These are phyloP conservation scores for Entomortierella lignicola DNA, from an alignment of 192 early-diverging fungal genomes.

Conservation along the genomic window DNA sequence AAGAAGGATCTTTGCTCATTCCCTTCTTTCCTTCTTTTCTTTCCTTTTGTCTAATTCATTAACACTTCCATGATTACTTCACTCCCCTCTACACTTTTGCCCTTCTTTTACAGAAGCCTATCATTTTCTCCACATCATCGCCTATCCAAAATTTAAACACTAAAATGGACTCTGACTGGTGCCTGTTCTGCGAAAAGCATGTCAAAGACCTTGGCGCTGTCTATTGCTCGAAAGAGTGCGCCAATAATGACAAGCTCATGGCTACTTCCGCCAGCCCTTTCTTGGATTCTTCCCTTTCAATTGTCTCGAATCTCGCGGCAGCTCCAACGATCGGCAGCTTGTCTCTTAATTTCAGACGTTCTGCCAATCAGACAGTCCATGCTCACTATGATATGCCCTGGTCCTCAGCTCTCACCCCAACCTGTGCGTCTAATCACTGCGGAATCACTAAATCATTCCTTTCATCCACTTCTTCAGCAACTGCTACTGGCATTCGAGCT, in stretches of 20 bases:
- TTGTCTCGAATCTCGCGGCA: not conserved
- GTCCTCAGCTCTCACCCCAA: too few relatives aligned
- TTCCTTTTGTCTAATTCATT: too few relatives aligned
- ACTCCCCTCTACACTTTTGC: too few relatives aligned
- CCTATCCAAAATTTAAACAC: too few relatives aligned
- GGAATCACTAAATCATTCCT: not conserved
- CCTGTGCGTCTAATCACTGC: too few relatives aligned
- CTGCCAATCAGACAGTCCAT: slow-evolving; percentile 19
- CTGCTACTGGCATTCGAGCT: slow-evolving; percentile 25
- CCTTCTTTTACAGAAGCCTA: too few relatives aligned
- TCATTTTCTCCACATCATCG: too few relatives aligned
- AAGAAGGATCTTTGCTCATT: too few relatives aligned
- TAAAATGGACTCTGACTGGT: slow-evolving; percentile 54
- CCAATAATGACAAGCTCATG: slow-evolving; percentile 37
- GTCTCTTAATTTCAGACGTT: slow-evolving; percentile 17
- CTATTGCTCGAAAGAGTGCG: slow-evolving; percentile 51
- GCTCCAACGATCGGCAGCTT: not conserved
- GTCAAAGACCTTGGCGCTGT: slow-evolving; percentile 37
- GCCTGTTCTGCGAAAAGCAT: slow-evolving; percentile 54
- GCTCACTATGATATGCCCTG: slow-evolving; percentile 39
- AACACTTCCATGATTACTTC: too few relatives aligned
- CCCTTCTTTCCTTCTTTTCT: too few relatives aligned
- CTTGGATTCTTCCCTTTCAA: not conserved
- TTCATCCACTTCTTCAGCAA: slow-evolving; percentile 26
- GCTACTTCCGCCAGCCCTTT: slow-evolving; percentile 10